Evolutionary conservation across 176 grass and related monocot species (phyloP).

Genomic region (Puccinellia tenuiflora): DNA sequence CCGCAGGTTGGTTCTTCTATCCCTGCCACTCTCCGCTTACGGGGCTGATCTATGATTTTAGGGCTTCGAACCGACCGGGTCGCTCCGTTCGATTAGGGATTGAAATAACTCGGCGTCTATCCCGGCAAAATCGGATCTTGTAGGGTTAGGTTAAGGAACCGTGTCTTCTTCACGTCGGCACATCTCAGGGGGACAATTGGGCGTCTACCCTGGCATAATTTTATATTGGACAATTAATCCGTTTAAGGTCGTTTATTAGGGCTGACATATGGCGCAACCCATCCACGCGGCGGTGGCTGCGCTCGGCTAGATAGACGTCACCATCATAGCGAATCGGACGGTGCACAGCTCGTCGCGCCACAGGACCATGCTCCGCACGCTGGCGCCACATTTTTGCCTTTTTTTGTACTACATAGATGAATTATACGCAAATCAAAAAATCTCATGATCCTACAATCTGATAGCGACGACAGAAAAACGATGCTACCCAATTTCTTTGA

Average conservation of each 20-base stretch:
- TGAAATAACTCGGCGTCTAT: background rate
- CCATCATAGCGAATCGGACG: background rate
- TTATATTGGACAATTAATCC: background rate
- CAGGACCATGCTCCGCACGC: background rate
- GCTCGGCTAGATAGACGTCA: background rate
- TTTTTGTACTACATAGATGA: background rate
- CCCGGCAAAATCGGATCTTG: background rate
- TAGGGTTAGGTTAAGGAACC: background rate
- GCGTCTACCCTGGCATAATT: too few relatives aligned
- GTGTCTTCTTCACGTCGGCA: background rate
- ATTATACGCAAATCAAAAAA: background rate
- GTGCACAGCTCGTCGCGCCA: background rate
- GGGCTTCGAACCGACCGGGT: background rate
- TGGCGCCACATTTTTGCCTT: background rate
- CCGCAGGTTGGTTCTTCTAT: conserved; percentile 17
- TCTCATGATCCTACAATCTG: background rate
- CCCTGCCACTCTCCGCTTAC: background rate
- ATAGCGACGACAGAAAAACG: background rate
- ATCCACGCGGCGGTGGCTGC: background rate
- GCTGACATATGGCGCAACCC: background rate
- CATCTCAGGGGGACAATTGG: background rate
- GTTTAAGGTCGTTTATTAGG: background rate
- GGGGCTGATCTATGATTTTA: background rate
- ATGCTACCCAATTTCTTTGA: background rate
- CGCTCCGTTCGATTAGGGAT: conserved; percentile 1